phyloP scores from a whole-genome alignment of 176 grass and related monocot species.

The Bromus sterilis region DNA sequence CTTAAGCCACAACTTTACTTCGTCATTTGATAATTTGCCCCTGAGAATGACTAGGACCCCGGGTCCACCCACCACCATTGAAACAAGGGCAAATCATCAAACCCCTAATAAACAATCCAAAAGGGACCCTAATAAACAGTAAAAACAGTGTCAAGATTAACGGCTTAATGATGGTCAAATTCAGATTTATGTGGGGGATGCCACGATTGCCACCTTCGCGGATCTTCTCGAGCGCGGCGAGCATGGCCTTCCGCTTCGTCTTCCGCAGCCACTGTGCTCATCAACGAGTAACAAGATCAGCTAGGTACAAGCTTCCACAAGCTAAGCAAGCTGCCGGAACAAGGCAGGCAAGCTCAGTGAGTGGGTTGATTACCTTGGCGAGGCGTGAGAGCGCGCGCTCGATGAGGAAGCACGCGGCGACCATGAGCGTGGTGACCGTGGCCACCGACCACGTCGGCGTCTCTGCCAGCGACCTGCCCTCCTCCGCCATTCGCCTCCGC shows the following conservation, averaged over 20 bases:
- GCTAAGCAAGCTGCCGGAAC: neutral
- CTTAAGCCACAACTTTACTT: too few relatives aligned
- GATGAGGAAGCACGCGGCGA: conserved; percentile 86
- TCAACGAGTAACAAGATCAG: neutral
- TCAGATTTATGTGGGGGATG: neutral
- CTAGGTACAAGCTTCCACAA: neutral
- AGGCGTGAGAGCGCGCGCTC: conserved; percentile 82
- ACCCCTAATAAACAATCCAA: too few relatives aligned
- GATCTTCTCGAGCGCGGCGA: conserved; percentile 91
- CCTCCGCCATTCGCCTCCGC: conserved; percentile 19
- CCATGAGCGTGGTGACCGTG: conserved; percentile 87
- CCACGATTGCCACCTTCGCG: conserved; percentile 71
- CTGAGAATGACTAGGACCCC: too few relatives aligned
- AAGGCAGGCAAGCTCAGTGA: neutral
- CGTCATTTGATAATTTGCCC: too few relatives aligned
- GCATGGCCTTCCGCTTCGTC: conserved; percentile 98
- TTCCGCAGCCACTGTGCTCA: conserved; percentile 73
- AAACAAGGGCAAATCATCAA: too few relatives aligned
- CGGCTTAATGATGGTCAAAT: neutral
- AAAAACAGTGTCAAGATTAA: neutral
- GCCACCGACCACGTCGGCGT: conserved; percentile 98
- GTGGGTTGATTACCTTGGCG: conserved; percentile 31
- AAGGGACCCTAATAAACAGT: too few relatives aligned
- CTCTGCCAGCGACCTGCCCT: conserved; percentile 82
- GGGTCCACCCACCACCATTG: too few relatives aligned